phyloP scores from a whole-genome alignment of 1,139 yeast species.

The Lodderomyces orthopsilosis region DNA sequence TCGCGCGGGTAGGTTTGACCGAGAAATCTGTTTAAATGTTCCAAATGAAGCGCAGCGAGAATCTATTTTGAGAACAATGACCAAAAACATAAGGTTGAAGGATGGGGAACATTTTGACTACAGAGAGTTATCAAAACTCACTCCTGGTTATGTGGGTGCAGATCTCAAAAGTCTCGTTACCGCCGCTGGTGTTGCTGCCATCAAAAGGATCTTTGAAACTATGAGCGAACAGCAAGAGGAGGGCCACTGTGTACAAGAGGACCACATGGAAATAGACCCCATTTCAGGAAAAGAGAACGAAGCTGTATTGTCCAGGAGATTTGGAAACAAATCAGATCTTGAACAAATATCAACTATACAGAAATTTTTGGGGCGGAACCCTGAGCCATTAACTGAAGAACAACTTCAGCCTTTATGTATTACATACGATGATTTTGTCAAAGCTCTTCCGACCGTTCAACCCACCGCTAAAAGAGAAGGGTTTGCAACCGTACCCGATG shows the following conservation, averaged over 20 bases:
- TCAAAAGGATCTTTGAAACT: conserved; percentile 75
- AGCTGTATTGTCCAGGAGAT: conserved; percentile 17
- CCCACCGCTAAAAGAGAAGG: conserved; percentile 99
- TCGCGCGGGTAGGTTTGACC: conserved; percentile 49
- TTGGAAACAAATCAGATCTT: conserved; percentile 31
- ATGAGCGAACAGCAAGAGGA: conserved; percentile 39
- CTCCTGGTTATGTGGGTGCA: conserved; percentile 99
- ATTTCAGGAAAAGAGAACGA: conserved; percentile 3
- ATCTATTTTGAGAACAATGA: conserved; percentile 74
- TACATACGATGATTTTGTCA: conserved; percentile 72
- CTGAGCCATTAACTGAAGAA: conserved; percentile 70
- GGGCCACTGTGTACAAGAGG: conserved; percentile 12
- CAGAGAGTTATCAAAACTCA: conserved; percentile 74
- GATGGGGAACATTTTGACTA: conserved; percentile 67
- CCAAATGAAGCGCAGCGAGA: conserved; percentile 86
- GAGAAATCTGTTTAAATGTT: conserved; percentile 67
- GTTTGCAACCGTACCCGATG: conserved; percentile 97
- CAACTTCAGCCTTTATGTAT: conserved; percentile 77
- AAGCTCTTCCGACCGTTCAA: conserved; percentile 88
- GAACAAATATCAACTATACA: conserved; percentile 65
- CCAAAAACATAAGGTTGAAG: conserved; percentile 56
- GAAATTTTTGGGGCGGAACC: conserved; percentile 68
- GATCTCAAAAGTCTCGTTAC: conserved; percentile 91
- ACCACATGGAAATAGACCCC: conserved; percentile 45
- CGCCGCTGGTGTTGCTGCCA: conserved; percentile 94